Percentiles rank a stretch among this genome's conserved stretches.
Evolutionary conservation across 2,329 filamentous ascomycete genomes (phyloP).

Genomic region (Bipolaris zeicola): DNA sequence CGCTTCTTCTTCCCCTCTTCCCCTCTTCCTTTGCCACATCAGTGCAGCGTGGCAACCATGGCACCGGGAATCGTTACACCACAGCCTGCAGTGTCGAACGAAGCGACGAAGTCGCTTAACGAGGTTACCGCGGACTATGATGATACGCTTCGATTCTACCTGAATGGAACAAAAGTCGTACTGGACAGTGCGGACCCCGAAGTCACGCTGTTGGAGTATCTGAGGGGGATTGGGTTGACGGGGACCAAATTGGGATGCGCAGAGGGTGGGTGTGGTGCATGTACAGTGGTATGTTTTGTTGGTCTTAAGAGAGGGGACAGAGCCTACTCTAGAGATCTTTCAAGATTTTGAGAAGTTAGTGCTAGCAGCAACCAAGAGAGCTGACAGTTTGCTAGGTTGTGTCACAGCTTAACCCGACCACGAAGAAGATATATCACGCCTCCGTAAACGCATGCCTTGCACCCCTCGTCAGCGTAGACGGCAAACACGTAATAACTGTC

Average conservation of each 20-base stretch:
- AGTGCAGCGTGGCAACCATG: constrained; percentile 52
- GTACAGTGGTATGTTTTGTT: constrained; percentile 71
- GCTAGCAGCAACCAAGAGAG: neutral
- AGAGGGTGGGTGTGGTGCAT: constrained; percentile 95
- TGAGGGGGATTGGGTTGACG: constrained; percentile 89
- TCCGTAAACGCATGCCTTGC: constrained; percentile 96
- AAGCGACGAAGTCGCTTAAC: constrained; percentile 57
- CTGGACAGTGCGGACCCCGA: constrained; percentile 90
- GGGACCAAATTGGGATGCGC: constrained; percentile 96
- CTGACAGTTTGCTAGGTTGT: constrained; percentile 62
- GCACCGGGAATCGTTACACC: constrained; percentile 59
- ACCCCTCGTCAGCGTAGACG: constrained; percentile 89
- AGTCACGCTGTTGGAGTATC: constrained; percentile 87
- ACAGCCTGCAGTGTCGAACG: constrained; percentile 52
- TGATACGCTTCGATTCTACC: constrained; percentile 87
- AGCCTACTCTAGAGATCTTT: no score
- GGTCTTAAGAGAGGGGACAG: neutral
- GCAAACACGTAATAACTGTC: constrained; percentile 97
- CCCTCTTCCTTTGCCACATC: neutral
- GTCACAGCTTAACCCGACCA: constrained; percentile 91
- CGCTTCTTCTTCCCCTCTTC: neutral
- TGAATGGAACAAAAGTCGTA: constrained; percentile 89
- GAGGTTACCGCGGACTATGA: constrained; percentile 78
- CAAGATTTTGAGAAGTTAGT: neutral
- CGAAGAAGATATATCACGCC: constrained; percentile 91